A percentile compares a stretch with the other conserved stretches of the same genome.
These are phyloP conservation scores for Raphidocelis subcapitata DNA, from an alignment of 139 green algal species.

Conservation along the genomic window DNA sequence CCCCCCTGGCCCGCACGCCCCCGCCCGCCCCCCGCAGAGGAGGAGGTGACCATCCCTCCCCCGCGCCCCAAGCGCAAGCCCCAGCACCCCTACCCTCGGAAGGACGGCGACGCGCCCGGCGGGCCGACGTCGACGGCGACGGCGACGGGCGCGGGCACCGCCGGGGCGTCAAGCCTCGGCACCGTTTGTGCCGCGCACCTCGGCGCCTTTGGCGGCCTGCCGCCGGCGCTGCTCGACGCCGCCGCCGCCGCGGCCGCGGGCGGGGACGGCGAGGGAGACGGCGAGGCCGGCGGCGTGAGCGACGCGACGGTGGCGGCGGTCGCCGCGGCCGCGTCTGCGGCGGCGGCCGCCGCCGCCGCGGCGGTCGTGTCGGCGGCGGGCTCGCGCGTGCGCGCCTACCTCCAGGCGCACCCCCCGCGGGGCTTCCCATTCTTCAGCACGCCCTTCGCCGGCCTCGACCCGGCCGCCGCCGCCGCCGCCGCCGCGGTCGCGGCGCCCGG, in stretches of 20 bases:
- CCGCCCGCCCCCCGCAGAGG: slow-evolving; percentile 11
- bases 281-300: slow-evolving; percentile 23
- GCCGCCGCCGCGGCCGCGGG: background rate
- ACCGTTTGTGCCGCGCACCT: background rate
- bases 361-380: slow-evolving; percentile 72
- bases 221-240: background rate
- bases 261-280: slow-evolving; percentile 8
- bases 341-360: slow-evolving; percentile 62
- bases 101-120: slow-evolving; percentile 31
- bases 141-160: slow-evolving; percentile 4
- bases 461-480: slow-evolving; percentile 36
- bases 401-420: slow-evolving; percentile 62
- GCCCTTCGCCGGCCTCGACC: slow-evolving; percentile 56
- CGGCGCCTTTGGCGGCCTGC: background rate
- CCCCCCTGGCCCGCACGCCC: background rate
- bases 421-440: slow-evolving; percentile 81
- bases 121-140: slow-evolving; percentile 1
- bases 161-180: background rate
- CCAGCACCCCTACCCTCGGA: slow-evolving; percentile 72
- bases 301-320: slow-evolving; percentile 67
- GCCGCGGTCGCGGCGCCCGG: no score
- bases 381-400: slow-evolving; percentile 58
- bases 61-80: slow-evolving; percentile 88
- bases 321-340: slow-evolving; percentile 62
- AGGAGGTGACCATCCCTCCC: slow-evolving; percentile 77